Evolutionary conservation across 2,329 filamentous ascomycete genomes (phyloP).

Genomic region (Botrytis fragariae): DNA sequence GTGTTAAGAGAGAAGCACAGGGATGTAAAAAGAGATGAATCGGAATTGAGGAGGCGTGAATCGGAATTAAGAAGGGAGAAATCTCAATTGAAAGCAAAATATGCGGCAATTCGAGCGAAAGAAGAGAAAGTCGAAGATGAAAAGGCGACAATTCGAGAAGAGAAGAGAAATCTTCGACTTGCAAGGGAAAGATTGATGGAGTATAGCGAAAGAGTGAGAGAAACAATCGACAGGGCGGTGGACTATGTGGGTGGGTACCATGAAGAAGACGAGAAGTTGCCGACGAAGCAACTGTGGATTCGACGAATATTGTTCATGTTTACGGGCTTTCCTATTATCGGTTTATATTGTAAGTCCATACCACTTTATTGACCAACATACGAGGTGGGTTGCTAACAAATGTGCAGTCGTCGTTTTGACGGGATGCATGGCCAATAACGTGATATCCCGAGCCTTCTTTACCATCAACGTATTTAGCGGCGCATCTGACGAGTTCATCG

Average conservation of each 20-base stretch:
- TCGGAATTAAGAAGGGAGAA: not conserved
- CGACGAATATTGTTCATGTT: not conserved
- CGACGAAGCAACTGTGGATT: conserved; percentile 1
- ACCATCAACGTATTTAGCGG: conserved; percentile 9
- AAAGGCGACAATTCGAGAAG: conserved; percentile 9
- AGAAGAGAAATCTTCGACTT: not conserved
- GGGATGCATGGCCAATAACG: conserved; percentile 4
- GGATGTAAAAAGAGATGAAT: not conserved
- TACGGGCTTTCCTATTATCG: not conserved
- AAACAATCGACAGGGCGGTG: conserved; percentile 11
- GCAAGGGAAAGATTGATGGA: not conserved
- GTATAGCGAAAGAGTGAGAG: not conserved
- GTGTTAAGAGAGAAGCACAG: not conserved
- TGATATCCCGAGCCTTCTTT: not conserved
- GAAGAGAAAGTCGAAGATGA: conserved; percentile 1
- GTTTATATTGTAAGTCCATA: not conserved
- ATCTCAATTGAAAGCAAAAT: not conserved
- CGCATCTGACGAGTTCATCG: conserved; percentile 4
- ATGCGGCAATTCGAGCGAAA: not conserved
- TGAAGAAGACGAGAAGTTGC: conserved; percentile 1
- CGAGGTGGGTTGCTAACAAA: not conserved
- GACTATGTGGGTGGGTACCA: not conserved
- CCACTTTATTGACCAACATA: not conserved
- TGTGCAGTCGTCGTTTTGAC: not conserved
- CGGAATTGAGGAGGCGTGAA: not conserved